These are phyloP conservation scores for Musa balbisiana DNA, from an alignment of 202 grass and related monocot species.

Conservation along the genomic window DNA sequence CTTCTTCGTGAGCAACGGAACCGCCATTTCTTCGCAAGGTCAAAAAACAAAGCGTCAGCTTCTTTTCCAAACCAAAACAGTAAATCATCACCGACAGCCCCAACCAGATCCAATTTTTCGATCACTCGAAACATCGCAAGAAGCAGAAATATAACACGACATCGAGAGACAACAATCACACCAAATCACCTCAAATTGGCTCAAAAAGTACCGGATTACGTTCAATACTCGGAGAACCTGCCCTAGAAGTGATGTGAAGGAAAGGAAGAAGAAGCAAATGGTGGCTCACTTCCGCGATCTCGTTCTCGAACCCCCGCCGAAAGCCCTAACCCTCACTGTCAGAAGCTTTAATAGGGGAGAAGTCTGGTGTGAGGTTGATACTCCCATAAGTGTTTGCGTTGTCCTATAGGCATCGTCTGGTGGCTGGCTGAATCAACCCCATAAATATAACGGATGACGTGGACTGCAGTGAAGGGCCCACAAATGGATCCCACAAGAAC, in stretches of 20 bases:
- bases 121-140: not conserved
- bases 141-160: not conserved
- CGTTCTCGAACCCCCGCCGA: not conserved
- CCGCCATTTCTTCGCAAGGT: no score
- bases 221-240: not conserved
- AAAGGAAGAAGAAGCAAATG: not conserved
- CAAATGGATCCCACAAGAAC: no score
- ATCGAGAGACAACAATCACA: not conserved
- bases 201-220: not conserved
- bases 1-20: no score
- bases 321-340: not conserved
- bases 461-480: no score
- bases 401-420: not conserved
- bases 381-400: not conserved
- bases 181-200: not conserved
- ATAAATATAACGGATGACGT: not conserved
- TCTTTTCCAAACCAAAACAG: no score
- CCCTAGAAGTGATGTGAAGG: not conserved
- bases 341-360: not conserved
- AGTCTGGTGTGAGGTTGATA: not conserved
- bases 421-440: no score
- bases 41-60: no score
- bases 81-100: no score
- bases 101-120: no score
- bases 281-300: not conserved